A percentile compares a stretch with the other conserved stretches of the same genome.
Conservation (phyloP, 2,329 filamentous ascomycete species). For the Colletotrichum higginsianum region DNA sequence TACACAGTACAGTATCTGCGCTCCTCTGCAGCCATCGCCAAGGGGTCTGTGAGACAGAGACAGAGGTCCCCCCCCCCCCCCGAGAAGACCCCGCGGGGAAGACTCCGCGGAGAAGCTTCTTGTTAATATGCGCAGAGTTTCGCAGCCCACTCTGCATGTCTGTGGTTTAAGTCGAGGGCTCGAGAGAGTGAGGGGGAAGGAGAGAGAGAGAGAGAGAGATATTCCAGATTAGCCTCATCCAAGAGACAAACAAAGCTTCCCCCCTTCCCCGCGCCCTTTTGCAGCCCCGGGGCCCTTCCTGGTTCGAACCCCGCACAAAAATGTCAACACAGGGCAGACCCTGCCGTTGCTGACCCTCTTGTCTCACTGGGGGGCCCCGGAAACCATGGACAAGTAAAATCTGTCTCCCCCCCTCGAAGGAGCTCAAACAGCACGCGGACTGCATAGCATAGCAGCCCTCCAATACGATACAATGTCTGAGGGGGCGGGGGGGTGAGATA, state of each 20-base stretch:
- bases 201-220: not conserved
- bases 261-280: slow-evolving; percentile 16
- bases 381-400: not conserved
- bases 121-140: slow-evolving; percentile 16
- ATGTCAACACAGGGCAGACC: slow-evolving; percentile 25
- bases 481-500: not conserved
- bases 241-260: slow-evolving; percentile 2
- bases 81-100: not conserved
- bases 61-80: slow-evolving; percentile 1
- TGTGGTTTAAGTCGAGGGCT: not conserved
- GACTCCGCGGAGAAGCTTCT: slow-evolving; percentile 12
- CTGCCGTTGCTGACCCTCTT: not conserved
- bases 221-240: slow-evolving; percentile 12
- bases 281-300: not conserved
- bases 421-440: slow-evolving; percentile 22
- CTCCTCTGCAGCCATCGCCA: slow-evolving; percentile 2
- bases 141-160: slow-evolving; percentile 5
- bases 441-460: too few relatives aligned
- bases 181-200: not conserved
- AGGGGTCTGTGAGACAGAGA: not conserved
- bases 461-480: slow-evolving; percentile 11
- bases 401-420: not conserved
- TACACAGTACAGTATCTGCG: not conserved
- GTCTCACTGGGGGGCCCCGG: slow-evolving; percentile 5
- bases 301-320: slow-evolving; percentile 16